A percentile compares a stretch with the other conserved stretches of the same genome.
Conservation (phyloP, 1,284 basidiomycete species). For the Rhizoctonia solani region DNA sequence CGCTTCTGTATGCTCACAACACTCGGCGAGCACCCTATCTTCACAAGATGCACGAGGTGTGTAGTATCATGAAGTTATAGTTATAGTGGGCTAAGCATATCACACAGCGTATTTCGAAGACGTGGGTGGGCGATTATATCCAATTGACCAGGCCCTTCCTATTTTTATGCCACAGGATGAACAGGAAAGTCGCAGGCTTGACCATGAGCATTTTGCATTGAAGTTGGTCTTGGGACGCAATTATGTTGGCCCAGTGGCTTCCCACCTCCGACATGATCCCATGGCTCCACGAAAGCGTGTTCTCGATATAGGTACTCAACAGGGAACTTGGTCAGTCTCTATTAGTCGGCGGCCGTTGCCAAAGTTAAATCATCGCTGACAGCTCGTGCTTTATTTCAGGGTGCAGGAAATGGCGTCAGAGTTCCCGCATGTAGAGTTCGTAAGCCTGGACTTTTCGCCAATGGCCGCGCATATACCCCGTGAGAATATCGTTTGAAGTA, state of each 20-base stretch:
- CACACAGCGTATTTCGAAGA: constrained; percentile 4
- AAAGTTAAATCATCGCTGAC: too few species aligned
- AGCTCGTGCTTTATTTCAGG: constrained; percentile 2
- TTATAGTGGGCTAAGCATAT: not conserved
- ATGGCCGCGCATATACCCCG: constrained; percentile 32
- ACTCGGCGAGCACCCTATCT: constrained; percentile 15
- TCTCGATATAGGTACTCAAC: constrained; percentile 15
- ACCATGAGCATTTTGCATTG: constrained; percentile 14
- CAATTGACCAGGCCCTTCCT: constrained; percentile 6
- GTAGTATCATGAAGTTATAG: not conserved
- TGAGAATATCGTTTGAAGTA: constrained; percentile 25
- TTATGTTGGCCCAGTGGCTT: constrained; percentile 6
- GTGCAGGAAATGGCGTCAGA: constrained; percentile 29
- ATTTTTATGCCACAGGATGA: constrained; percentile 28
- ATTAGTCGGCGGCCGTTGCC: too few species aligned
- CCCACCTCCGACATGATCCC: constrained; percentile 19
- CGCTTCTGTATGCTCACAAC: not conserved
- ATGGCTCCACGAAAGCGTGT: constrained; percentile 4
- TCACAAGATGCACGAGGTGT: constrained; percentile 1
- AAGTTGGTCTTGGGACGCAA: constrained; percentile 4
- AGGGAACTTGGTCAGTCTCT: constrained; percentile 25
- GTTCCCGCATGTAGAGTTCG: constrained; percentile 24
- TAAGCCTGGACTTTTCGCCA: constrained; percentile 26
- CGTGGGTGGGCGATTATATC: constrained; percentile 13
- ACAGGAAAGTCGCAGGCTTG: constrained; percentile 6